A percentile compares a stretch with the other conserved stretches of the same genome.
These are phyloP conservation scores for Apiotrichum sp. DNA, from an alignment of 1,284 basidiomycete genomes.

Conservation along the genomic window DNA sequence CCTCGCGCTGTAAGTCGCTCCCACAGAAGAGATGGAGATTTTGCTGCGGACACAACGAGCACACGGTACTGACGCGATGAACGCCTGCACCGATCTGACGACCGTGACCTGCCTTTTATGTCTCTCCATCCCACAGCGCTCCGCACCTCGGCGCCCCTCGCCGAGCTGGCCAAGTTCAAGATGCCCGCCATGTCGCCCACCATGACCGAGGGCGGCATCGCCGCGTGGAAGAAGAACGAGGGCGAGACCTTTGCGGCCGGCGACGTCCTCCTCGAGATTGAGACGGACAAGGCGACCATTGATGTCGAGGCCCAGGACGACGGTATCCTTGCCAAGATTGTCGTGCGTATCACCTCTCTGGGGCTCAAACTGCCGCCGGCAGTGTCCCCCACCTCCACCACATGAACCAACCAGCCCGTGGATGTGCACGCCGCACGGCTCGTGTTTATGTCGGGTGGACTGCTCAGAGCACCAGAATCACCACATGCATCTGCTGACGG, in stretches of 20 bases:
- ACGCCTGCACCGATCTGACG: too few species aligned
- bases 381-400: conserved; percentile 1
- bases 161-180: conserved; percentile 79
- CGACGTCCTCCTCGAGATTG: conserved; percentile 75
- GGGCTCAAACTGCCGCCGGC: conserved; percentile 1
- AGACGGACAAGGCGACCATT: conserved; percentile 99
- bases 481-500: too few species aligned
- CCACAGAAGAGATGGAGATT: too few species aligned
- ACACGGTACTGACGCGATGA: too few species aligned
- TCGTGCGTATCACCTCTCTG: conserved; percentile 43
- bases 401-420: neutral
- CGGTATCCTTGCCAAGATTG: conserved; percentile 84
- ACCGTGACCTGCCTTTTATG: too few species aligned
- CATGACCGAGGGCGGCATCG: conserved; percentile 99
- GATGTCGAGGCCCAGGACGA: conserved; percentile 99
- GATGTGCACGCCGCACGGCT: too few species aligned
- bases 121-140: conserved; percentile 55
- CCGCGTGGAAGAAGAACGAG: conserved; percentile 94
- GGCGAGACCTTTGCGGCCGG: conserved; percentile 83
- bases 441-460: too few species aligned
- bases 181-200: conserved; percentile 99
- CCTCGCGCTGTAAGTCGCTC: conserved; percentile 27
- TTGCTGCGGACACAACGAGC: too few species aligned
- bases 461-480: too few species aligned
- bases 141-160: conserved; percentile 68